Conservation (phyloP, 2,329 filamentous ascomycete species). For the Chrysosporium keratinophilum region DNA sequence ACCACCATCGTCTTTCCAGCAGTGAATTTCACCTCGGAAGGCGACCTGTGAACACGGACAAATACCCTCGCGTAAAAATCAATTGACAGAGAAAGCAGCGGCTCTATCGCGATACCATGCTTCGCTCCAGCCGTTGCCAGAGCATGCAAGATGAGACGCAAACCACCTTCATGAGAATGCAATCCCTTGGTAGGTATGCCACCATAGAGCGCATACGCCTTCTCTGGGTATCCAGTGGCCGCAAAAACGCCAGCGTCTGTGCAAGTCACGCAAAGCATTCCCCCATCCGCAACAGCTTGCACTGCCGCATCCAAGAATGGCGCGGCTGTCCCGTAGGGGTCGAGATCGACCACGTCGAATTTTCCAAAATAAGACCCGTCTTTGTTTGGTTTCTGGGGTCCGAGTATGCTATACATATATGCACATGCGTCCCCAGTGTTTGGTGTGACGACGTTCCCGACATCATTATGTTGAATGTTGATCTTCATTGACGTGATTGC, state of each 20-base stretch:
- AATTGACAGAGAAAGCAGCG: constrained; percentile 82
- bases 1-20: constrained; percentile 87
- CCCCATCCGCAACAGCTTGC: constrained; percentile 77
- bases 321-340: constrained; percentile 88
- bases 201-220: constrained; percentile 87
- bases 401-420: constrained; percentile 73
- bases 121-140: constrained; percentile 70
- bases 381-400: constrained; percentile 28
- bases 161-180: constrained; percentile 77
- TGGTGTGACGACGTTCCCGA: constrained; percentile 59
- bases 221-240: constrained; percentile 87
- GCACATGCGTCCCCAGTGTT: constrained; percentile 73
- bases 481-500: constrained; percentile 71
- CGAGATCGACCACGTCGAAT: constrained; percentile 92
- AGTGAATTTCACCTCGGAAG: constrained; percentile 78
- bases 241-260: constrained; percentile 94
- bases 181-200: constrained; percentile 75
- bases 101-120: constrained; percentile 82
- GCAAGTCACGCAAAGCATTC: constrained; percentile 87
- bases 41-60: constrained; percentile 67
- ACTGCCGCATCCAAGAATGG: constrained; percentile 87
- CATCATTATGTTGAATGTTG: constrained; percentile 74
- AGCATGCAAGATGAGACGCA: constrained; percentile 75
- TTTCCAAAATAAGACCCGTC: constrained; percentile 37
- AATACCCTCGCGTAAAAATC: constrained; percentile 93